A percentile compares a stretch with the other conserved stretches of the same genome.
Conservation (phyloP, 2,329 filamentous ascomycete species). For the Dichotomopilus funicola region DNA sequence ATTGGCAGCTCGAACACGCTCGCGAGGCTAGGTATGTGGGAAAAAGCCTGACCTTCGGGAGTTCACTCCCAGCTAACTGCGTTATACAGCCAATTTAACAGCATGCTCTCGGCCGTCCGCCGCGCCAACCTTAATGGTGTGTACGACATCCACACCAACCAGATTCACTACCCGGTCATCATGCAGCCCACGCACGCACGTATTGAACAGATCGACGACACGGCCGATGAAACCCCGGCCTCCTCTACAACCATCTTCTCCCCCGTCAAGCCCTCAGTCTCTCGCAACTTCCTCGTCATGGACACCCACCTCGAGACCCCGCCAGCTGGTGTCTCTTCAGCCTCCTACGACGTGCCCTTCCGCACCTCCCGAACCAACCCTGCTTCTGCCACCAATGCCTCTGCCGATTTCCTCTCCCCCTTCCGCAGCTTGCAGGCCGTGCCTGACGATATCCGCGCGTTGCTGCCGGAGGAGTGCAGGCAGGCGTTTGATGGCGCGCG, state of each 20-base stretch:
- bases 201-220: slow-evolving; percentile 60
- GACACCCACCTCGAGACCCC: slow-evolving; percentile 50
- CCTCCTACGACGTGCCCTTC: slow-evolving; percentile 39
- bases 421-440: slow-evolving; percentile 59
- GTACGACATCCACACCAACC: slow-evolving; percentile 92
- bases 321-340: slow-evolving; percentile 39
- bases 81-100: slow-evolving; percentile 71
- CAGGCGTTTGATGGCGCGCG: slow-evolving; percentile 64
- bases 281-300: slow-evolving; percentile 51
- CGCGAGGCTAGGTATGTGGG: slow-evolving; percentile 71
- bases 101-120: slow-evolving; percentile 61
- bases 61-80: not conserved
- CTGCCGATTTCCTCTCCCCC: slow-evolving; percentile 41
- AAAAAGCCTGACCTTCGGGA: not conserved
- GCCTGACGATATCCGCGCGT: slow-evolving; percentile 56
- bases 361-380: slow-evolving; percentile 31
- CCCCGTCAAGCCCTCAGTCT: slow-evolving; percentile 41
- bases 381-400: slow-evolving; percentile 24
- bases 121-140: slow-evolving; percentile 65
- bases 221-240: slow-evolving; percentile 21
- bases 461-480: slow-evolving; percentile 65
- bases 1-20: slow-evolving; percentile 96
- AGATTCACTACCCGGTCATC: slow-evolving; percentile 76
- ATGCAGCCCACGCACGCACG: slow-evolving; percentile 86
- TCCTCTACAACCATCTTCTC: slow-evolving; percentile 36